phyloP scores from a whole-genome alignment of 306 rosid genomes.

The Lathyrus aphaca region DNA sequence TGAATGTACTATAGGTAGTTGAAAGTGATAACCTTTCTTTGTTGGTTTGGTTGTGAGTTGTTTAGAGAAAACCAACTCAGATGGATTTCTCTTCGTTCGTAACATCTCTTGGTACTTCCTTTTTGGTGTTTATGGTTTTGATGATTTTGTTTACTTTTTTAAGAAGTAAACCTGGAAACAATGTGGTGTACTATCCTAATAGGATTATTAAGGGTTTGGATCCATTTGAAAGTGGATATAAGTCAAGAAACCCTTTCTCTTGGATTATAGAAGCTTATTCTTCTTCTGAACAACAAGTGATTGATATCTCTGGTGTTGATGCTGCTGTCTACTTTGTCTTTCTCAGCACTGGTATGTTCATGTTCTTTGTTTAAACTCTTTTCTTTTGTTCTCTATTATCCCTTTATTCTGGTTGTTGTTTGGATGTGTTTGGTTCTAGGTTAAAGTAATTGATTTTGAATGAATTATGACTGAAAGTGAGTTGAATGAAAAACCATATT shows the following conservation, averaged over 20 bases:
- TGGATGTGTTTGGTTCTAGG: not conserved
- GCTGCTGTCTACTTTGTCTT: slow-evolving; percentile 94
- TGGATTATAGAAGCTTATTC: slow-evolving; percentile 77
- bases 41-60: not conserved
- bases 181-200: slow-evolving; percentile 88
- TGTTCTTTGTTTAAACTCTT: no score
- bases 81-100: slow-evolving; percentile 84
- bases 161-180: slow-evolving; percentile 67
- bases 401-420: slow-evolving; percentile 8
- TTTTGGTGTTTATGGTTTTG: slow-evolving; percentile 65
- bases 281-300: slow-evolving; percentile 71
- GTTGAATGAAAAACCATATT: no score
- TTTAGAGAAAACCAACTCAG: slow-evolving; percentile 33
- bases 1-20: not conserved
- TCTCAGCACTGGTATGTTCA: slow-evolving; percentile 66
- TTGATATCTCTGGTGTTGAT: slow-evolving; percentile 80
- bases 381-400: not conserved
- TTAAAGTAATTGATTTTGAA: not conserved
- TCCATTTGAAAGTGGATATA: slow-evolving; percentile 52
- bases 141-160: slow-evolving; percentile 70
- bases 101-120: slow-evolving; percentile 90
- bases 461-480: not conserved
- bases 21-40: slow-evolving; percentile 13
- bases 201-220: slow-evolving; percentile 81
- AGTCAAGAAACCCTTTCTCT: slow-evolving; percentile 67